A percentile compares a stretch with the other conserved stretches of the same genome.
Evolutionary conservation across 2,329 filamentous ascomycete species (phyloP).

Genomic region (Penicillium sp.): DNA sequence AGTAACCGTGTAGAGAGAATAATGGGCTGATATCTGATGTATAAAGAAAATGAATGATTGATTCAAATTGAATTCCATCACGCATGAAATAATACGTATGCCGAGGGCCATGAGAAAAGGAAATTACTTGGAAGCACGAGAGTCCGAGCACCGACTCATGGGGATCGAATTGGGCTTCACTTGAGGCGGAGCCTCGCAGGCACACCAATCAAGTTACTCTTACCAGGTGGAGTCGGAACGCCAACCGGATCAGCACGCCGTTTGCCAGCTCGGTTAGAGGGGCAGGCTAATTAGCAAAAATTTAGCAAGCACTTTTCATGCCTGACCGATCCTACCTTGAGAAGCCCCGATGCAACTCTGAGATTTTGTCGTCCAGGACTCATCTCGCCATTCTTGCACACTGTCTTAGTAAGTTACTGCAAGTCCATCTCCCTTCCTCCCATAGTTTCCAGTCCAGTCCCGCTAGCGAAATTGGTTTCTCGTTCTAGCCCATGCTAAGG

Average conservation of each 20-base stretch:
- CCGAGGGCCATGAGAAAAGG: neutral
- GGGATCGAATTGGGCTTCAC: neutral
- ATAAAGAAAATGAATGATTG: neutral
- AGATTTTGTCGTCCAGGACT: neutral
- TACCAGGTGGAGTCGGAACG: conserved; percentile 11
- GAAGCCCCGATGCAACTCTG: conserved; percentile 2
- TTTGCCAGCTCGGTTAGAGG: conserved; percentile 20
- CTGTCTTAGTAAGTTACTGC: too few relatives aligned
- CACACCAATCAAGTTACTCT: conserved; percentile 16
- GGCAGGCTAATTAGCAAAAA: neutral
- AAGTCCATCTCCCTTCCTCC: neutral
- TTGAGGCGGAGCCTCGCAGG: conserved; percentile 9
- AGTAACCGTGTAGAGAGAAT: too few relatives aligned
- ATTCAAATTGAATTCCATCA: neutral
- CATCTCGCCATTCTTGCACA: too few relatives aligned
- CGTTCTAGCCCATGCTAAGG: neutral
- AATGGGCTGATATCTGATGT: neutral
- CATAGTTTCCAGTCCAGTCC: neutral
- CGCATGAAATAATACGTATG: neutral
- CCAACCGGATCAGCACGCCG: conserved; percentile 27
- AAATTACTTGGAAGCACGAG: conserved; percentile 4
- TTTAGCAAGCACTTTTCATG: neutral
- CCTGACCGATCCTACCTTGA: conserved; percentile 1
- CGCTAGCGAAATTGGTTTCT: neutral
- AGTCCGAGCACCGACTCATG: conserved; percentile 1